Base-by-base conservation (phyloP, 2,329 filamentous ascomycete species). In the Cercospora citrullina region DNA sequence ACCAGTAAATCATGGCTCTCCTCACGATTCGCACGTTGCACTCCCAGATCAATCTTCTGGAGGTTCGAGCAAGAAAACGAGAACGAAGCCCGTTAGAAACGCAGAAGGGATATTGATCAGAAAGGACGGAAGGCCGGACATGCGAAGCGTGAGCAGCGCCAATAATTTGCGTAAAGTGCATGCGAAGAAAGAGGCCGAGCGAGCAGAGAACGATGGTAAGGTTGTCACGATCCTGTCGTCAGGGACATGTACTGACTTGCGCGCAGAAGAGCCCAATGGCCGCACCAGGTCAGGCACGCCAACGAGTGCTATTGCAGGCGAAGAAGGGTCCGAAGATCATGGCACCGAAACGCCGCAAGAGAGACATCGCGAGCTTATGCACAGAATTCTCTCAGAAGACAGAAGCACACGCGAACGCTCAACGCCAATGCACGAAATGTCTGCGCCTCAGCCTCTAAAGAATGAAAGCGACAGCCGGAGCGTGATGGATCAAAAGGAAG, bases 91-190 rank as follows among this genome's bases (percentile, higher is more conserved):
- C 2, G 79, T 81, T 23, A 77, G 83, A 2, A 85, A 85, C 69
- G 80, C 83, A 1, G 83, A 85, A 45, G 83, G 83, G 0, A 77
- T 85, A 18, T 73, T 85, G 31, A 84, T 85, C 65, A 79, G 83
- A 51, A 85, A 85, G 69, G 83, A 85, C 66, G 83, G 83, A 5
- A 75, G 81, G 10, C 83, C 83, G 5, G 83, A 85, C 66, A 84
- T 84, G 82, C 81, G 83, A 10, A 83, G 81, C 31, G 82, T 84
- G n/a, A 83, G 81, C 69, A 83, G 81, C 12, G 83, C 83, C n/a
- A 82, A 83, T 59, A 85, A 85, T 67, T 73, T 85, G 14, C 79
- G 83, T 45, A 84, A 84, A 70, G 83, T 84, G 3, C 83, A 84
- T 71, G 82, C 82, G 26, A 80, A 82, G 66, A 84, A 84, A 64